phyloP scores from a whole-genome alignment of 257 asterid species.

The Capsicum pubescens region DNA sequence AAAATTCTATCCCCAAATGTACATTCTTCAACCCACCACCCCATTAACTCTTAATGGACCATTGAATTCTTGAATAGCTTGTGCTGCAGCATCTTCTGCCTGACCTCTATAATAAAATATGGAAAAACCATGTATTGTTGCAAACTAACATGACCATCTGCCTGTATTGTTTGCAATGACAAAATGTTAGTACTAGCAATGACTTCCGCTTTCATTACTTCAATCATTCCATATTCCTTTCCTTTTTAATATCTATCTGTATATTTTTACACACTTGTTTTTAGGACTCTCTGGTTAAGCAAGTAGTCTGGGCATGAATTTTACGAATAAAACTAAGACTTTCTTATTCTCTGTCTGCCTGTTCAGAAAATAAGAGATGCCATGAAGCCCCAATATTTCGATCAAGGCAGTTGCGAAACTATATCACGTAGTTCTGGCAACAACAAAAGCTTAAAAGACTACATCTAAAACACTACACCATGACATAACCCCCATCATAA shows the following conservation, averaged over 20 bases:
- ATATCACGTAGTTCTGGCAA: neutral
- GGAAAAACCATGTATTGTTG: neutral
- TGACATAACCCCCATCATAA: neutral
- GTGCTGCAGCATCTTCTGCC: neutral
- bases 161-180: neutral
- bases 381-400: neutral
- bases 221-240: neutral
- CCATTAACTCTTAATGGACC: neutral
- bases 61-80: constrained; percentile 21
- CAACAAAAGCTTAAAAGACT: too few relatives aligned
- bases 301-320: neutral
- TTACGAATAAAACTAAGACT: neutral
- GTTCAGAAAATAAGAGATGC: neutral
- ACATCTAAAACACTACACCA: neutral
- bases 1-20: constrained; percentile 46
- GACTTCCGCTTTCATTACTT: neutral
- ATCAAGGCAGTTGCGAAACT: neutral
- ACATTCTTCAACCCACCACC: constrained; percentile 42
- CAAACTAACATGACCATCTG: neutral
- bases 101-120: constrained; percentile 4
- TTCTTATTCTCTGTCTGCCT: neutral
- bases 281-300: too few relatives aligned
- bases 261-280: neutral
- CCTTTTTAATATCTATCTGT: neutral
- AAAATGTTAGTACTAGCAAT: neutral